phyloP scores from a whole-genome alignment of 306 rosid species.

The Quercus mongolica region DNA sequence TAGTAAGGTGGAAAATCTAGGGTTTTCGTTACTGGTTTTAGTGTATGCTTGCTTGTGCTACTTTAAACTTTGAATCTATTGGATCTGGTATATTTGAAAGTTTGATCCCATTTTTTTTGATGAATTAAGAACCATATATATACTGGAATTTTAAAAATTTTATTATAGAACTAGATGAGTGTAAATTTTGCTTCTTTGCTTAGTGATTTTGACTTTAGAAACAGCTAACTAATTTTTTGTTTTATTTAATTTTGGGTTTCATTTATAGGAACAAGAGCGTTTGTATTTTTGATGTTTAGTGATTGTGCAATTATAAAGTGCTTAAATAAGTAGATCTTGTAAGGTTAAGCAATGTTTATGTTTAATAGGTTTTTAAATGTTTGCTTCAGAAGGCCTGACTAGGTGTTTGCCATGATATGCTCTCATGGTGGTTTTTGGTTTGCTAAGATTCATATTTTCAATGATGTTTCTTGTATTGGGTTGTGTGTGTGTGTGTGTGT shows the following conservation, averaged over 20 bases:
- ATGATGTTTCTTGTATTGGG: not conserved
- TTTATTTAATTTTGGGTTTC: not conserved
- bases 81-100: slow-evolving; percentile 8
- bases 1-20: slow-evolving; percentile 2
- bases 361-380: not conserved
- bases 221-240: not conserved
- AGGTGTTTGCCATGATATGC: not conserved
- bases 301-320: not conserved
- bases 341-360: not conserved
- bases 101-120: not conserved
- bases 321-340: not conserved
- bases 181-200: not conserved
- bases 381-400: not conserved
- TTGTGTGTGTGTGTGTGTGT: no score
- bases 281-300: not conserved
- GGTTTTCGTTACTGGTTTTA: not conserved
- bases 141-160: not conserved
- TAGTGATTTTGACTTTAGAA: not conserved
- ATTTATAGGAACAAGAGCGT: not conserved
- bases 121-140: not conserved
- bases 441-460: not conserved
- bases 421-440: no score
- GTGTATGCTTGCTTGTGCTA: not conserved
- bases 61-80: not conserved
- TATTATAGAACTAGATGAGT: not conserved